Evolutionary conservation across 2,329 filamentous ascomycete species (phyloP), one percentile per base, ranked within the genome.

Genomic region (Penicillium sp.): DNA sequence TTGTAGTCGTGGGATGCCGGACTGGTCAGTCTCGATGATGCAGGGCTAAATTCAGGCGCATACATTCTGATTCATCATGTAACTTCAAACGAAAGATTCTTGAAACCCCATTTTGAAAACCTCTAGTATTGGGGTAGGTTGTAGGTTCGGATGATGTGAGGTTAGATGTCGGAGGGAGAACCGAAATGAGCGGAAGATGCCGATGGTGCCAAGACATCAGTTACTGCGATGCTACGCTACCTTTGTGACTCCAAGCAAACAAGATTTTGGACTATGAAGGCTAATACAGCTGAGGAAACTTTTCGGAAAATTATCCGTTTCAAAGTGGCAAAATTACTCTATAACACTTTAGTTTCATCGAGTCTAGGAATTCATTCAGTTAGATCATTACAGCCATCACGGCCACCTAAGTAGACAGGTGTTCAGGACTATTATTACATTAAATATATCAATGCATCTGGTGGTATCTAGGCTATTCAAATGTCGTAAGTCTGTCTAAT

Each of bases 1-100:
- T 78, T 78, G 50, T 71, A 58, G 43, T 73, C 69, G 55, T 60
- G 63, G 6, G 65, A 63, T 15, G 57, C 56, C n/a, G 66, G 66
- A 51, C 61, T 66, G 20, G 62, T 60, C 52, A 66, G 64, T 14
- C 58, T 53, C 22, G 63, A 62, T 23, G 60, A 57, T 26, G 57
- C 62, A 42, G 57, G 55, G 31, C 58, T 58, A 44, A 67, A 44
- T n/a, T 27, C 53, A 18, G 37, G 40, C 2, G 54, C 44, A 49
- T 62, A 58, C 63, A 66, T 66, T 29, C 6, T 25, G 2, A 15
- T 15, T 22, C 44, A 49, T 55, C 23, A 11, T 18, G 33, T 18
- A 29, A 29, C 25, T 15, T 18, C 1, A 20, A 23, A 18, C 31
- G 4, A 18, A 18, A 33, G 14, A 41, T 12, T 27, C 22, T 6